Base-by-base conservation (phyloP, 2,329 filamentous ascomycete species). In the Sphaerulina vaccinii region DNA sequence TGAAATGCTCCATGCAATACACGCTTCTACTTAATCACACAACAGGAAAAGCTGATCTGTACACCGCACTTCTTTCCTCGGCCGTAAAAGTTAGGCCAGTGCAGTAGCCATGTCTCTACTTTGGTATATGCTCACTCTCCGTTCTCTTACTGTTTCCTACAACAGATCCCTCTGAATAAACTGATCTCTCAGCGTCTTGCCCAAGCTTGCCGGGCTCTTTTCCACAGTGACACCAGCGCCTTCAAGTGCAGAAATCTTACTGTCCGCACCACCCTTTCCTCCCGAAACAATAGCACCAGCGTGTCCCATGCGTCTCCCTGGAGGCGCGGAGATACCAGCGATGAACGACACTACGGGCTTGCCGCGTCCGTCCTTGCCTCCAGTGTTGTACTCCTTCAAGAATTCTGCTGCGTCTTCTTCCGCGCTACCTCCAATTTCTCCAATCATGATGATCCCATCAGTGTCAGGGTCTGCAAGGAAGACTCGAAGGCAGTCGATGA, bases 361-460 rank as follows among this genome's bases (percentile, higher is more conserved):
- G 50, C 62, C 57, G 75, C 90, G 87, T 73, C 85, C 79, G 27
- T 61, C 59, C 51, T 58, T 60, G 13, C 59, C 59, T 32, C 59
- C 58, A 55, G 85, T 91, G 83, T 99, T 97, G 81, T 93, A 83
- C 72, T 84, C 80, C 79, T 88, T 90, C 71, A 97, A 78, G 82
- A 95, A 99, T 68, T 97, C 93, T 67, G 93, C 92, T 33, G 93
- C 93, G 68, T 99, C 93, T 79, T 99, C 93, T 79, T 99, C 93
- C 54, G 93, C 93, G 55, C 88, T 89, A 59, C 93, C 93, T 75
- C 93, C 93, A 71, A 99, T 97, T 80, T 97, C 93, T 71, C 93
- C 93, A 73, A 99, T 97, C 93, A 99, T 96, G 79, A 99, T 96
- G 77, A 99, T 96, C 71, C 93, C 93, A 71, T 99, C 93, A 33